Evolutionary conservation across 768 basidiomycete genomes (phyloP), one percentile per base, ranked within the genome.

Genomic region (Phallus indusiatus): DNA sequence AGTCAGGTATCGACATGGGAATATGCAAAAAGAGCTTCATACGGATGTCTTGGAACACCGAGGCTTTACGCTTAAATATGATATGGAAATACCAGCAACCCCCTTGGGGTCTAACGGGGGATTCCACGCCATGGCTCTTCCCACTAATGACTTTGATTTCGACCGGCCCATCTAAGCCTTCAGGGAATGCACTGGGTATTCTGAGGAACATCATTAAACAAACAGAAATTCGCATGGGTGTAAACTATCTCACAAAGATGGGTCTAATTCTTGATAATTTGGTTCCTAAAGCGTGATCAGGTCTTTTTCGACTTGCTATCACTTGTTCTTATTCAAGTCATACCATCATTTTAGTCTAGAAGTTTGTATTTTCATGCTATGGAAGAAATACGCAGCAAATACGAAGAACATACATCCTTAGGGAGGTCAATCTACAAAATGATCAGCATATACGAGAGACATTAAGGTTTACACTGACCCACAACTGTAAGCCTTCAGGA

Each of bases 61-160:
- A 75, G 1, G 80, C 83, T 33, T 81, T 77, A 61, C 78, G 78
- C 24, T 78, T 72, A 69, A 94, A 84, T 60, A 74, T 82, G 61
- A 86, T 72, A 67, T 94, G 90, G 73, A 94, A 85, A 71, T 83
- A 96, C 90, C 91, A 94, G 71, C 93, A 94, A 5, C 94, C 94
- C 12, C 94, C 94, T 0, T 94, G 79, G 0, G 91, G 91, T 52
- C 87, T 76, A 21, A 98, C 94, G 24, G 93, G 93, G 1, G 91
- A 94, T 67, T 87, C 86, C 14, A 84, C 77, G 12, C 89, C 92
- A 63, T 94, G 83, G 60, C 90, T 89, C 69, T 84, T 86, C 5
- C 95, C 95, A 62, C 89, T 92, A 64, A 97, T 90, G 46, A 98
- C 86, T 67, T 82, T 90, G 66, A 96, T 78, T 63, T 77, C 80